Base-by-base conservation (phyloP, 2,329 filamentous ascomycete species). In the Emergomyces africanus region DNA sequence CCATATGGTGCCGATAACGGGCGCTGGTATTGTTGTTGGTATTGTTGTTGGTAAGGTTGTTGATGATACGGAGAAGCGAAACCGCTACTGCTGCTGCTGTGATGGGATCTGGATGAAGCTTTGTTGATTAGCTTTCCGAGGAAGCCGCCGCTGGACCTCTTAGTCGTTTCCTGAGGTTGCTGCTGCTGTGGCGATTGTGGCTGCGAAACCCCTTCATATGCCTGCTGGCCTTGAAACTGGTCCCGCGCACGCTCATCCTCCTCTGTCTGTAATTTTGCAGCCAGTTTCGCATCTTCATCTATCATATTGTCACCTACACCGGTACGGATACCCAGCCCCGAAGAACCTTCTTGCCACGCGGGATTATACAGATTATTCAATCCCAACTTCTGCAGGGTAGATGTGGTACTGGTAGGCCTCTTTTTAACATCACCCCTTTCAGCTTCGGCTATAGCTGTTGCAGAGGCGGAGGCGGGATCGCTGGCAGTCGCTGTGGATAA, bases 191-290 rank as follows among this genome's bases (percentile, higher is more conserved):
- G 48, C 23, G 25, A 46, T 56, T 25, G 56, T 49, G 41, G 44
- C 41, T 39, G 56, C 14, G 56, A 28, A 33, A 20, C 28, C 15
- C 28, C 49, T 35, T 15, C 49, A n/a, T 35, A 51, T 20, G 28
- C 28, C n/a, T 30, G 49, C 42, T 25, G 20, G 8, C 42, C 20
- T 25, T 46, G 42, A 4, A 12, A 25, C 25, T 30, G 48, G 3
- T 15, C 20, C 48, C 5, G 14, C 18, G 79, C 79, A 50, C 83
- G 81, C 5, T 83, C 83, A 63, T 95, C 81, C 72, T 96, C 90
- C 72, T 96, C 88, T 50, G 87, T 87, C 71, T 96, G 91, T 48
- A 96, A 77, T 68, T 84, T 82, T 46, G 88, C 81, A 8, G 91
- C 90, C 10, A 91, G 77, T 30, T 80, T 80, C 61, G 87, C 89